Evolutionary conservation across 257 asterid genomes (phyloP), one percentile per base, ranked within the genome.

Genomic region (Solanum neorickii): DNA sequence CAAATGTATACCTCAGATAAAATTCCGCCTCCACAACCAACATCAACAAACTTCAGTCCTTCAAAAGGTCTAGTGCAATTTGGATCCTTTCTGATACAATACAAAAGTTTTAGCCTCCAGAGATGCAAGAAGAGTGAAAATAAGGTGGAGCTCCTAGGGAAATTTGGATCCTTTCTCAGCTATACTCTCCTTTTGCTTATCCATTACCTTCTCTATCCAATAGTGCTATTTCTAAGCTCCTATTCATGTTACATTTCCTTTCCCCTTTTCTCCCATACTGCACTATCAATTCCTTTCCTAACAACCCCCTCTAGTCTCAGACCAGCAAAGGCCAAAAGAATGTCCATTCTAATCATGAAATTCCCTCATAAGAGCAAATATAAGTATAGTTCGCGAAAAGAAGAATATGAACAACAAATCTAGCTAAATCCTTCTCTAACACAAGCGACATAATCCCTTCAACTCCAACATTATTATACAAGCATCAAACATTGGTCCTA

Each of bases 11-110:
- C 99, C 99, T 97, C 99, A 8, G 99, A 94, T 83, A 97, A 91
- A 88, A 97, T 95, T 44, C 99, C 99, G 49, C 99, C 99, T 87
- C 99, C 99, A 89, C 98, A 96, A 82, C 99, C 98, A 93, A 97
- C 96, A 82, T 97, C 99, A 72, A 94, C 91, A 86, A 97, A 93
- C 60, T 90, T 93, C 87, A 96, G 90, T 87, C 99, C 99, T 93
- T 95, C 92, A 90, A 97, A 95, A 62, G 99, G 99, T 91, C 93
- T 93, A 12, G 94, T 75, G 89, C 90, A 87, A 78, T 84, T 37
- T 49, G 98, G 98, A 91, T 96, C 98, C 93, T 92, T 96, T 31
- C 99, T 97, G 88, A 86, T 70, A 93, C 88, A 88, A 90, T 39
- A 76, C 80, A 83, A 23, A 59, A 44, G 77, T 9, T 92, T 88